phyloP scores from a whole-genome alignment of 352 stramenopile genomes.

The Globisporangium takayamanum region DNA sequence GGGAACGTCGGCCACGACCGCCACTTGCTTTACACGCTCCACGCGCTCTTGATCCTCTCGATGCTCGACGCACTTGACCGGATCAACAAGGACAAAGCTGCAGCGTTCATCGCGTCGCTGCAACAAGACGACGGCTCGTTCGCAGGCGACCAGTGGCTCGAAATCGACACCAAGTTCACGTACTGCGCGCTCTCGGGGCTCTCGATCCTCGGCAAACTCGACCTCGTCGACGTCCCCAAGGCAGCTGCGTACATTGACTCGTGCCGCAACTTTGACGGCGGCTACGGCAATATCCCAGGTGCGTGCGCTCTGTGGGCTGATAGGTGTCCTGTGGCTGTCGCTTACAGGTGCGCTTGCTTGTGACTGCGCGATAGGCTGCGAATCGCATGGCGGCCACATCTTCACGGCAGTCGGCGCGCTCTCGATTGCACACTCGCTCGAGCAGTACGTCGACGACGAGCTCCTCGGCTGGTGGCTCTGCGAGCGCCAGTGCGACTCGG shows the following conservation, averaged over 20 bases:
- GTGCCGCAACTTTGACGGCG: conserved; percentile 97
- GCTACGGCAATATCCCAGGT: conserved; percentile 83
- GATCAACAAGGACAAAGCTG: conserved; percentile 78
- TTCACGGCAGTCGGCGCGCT: conserved; percentile 97
- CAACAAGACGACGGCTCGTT: conserved; percentile 98
- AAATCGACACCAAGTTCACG: conserved; percentile 99
- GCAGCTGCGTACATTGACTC: conserved; percentile 92
- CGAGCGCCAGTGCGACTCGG: conserved; percentile 96
- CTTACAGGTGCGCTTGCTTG: conserved; percentile 6
- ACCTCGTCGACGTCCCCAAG: conserved; percentile 82
- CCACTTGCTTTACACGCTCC: conserved; percentile 97
- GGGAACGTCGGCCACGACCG: conserved; percentile 96
- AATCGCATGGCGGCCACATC: conserved; percentile 97
- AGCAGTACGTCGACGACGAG: conserved; percentile 82
- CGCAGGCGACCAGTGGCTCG: conserved; percentile 93
- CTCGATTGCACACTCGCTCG: conserved; percentile 71
- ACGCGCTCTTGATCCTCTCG: conserved; percentile 95
- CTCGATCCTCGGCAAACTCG: conserved; percentile 88
- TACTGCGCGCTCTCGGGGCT: conserved; percentile 97
- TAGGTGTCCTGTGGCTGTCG: too few relatives aligned
- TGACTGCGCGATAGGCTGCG: conserved; percentile 68
- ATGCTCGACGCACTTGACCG: conserved; percentile 87
- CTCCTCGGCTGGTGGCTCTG: conserved; percentile 95
- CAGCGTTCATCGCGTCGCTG: conserved; percentile 80
- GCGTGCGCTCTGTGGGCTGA: neutral